phyloP scores from a whole-genome alignment of 2,329 filamentous ascomycete genomes.

The Colletotrichum phormii region DNA sequence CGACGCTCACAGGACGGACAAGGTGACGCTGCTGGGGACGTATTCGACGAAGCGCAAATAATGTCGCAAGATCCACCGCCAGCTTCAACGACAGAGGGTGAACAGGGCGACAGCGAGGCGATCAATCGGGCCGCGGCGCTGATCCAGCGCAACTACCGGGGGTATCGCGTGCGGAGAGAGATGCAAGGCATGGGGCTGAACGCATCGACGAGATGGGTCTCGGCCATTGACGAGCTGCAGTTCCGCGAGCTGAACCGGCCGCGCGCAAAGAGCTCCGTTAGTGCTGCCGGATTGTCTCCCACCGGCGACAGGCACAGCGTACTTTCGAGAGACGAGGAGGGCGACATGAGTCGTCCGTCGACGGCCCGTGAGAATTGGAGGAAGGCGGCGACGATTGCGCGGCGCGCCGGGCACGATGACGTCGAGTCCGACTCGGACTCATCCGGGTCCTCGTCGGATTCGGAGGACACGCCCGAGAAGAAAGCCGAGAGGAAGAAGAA shows the following conservation, averaged over 20 bases:
- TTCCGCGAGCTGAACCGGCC: slow-evolving; percentile 64
- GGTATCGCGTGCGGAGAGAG: slow-evolving; percentile 79
- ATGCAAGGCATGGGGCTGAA: slow-evolving; percentile 76
- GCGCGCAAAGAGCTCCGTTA: slow-evolving; percentile 47
- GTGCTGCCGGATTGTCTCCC: slow-evolving; percentile 34
- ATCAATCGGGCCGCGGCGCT: slow-evolving; percentile 61
- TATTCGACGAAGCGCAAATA: background rate
- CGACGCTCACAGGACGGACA: slow-evolving; percentile 19
- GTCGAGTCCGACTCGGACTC: slow-evolving; percentile 57
- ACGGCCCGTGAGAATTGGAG: slow-evolving; percentile 79
- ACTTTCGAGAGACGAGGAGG: slow-evolving; percentile 27
- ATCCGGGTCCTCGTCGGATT: slow-evolving; percentile 44
- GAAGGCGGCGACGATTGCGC: slow-evolving; percentile 76
- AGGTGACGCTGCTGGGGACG: background rate
- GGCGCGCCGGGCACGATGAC: slow-evolving; percentile 77
- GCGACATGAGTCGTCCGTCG: slow-evolving; percentile 38
- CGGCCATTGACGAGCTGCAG: slow-evolving; percentile 70
- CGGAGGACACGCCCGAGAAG: slow-evolving; percentile 50
- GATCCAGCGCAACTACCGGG: slow-evolving; percentile 80
- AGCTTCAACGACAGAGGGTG: background rate
- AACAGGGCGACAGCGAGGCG: slow-evolving; percentile 37
- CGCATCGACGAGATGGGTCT: slow-evolving; percentile 77
- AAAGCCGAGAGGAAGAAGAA: slow-evolving; percentile 51
- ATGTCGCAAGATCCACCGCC: slow-evolving; percentile 6
- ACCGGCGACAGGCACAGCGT: slow-evolving; percentile 29